Evolutionary conservation across 2,329 filamentous ascomycete genomes (phyloP), one percentile per base, ranked within the genome.

Genomic region (Penicillium sp.): DNA sequence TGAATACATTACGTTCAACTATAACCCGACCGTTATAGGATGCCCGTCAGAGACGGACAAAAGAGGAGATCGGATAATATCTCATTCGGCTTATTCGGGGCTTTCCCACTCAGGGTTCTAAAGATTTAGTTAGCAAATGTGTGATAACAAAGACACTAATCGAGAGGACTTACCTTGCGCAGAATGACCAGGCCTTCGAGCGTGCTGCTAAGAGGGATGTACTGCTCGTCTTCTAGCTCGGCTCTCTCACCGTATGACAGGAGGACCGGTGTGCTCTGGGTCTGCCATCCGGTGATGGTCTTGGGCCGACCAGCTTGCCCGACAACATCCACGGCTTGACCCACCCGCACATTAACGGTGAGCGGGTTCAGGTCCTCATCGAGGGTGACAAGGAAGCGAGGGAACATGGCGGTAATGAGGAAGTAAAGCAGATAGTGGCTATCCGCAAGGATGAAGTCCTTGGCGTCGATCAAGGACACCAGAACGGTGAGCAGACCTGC

Each of bases 251-350:
- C 93, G 64, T 95, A 86, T n/a, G 88, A 85, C 60, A 98, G 75
- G 49, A 98, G 76, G 38, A 98, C 93, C 0, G 93, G 93, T n/a
- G 93, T 98, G 74, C 88, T 96, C 77, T 98, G 93, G 56, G 93
- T 98, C 73, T 98, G 93, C 93, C 93, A 98, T 43, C 93, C 93
- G 8, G 93, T 98, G 62, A 98, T 98, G 2, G 93, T 98, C 84
- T 98, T 97, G 58, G 93, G 93, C 53, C 91, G 82, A 67, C 93
- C 93, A 10, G 94, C 93, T 70, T 97, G 93, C 42, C 93, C 94
- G 32, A 98, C 93, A 34, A 98, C 90, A 67, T 98, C 93, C 16
- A 98, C 94, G 13, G 94, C 93, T 73, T 98, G 94, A 69, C 93
- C 93, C 36, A 98, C 91, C 26, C 93, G 86, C 13, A 98, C 93